These are phyloP conservation scores for Ustilago curta DNA, from an alignment of 1,284 basidiomycete species.

Conservation along the genomic window DNA sequence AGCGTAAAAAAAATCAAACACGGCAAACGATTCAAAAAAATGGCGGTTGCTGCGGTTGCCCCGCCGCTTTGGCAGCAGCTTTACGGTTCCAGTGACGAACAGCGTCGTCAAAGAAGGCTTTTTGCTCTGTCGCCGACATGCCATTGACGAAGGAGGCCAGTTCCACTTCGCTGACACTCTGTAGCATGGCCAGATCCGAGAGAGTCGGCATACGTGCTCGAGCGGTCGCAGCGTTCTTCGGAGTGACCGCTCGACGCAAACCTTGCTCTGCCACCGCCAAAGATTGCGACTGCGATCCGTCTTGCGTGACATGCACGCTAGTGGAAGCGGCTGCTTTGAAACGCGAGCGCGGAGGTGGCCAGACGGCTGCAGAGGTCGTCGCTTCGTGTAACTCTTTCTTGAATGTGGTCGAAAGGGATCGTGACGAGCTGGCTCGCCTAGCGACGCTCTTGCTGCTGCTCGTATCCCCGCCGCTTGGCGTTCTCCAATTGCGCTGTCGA, in stretches of 20 bases:
- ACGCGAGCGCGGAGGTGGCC: slow-evolving; percentile 30
- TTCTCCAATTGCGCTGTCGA: slow-evolving; percentile 7
- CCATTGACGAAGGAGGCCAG: slow-evolving; percentile 31
- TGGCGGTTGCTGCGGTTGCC: slow-evolving; percentile 19
- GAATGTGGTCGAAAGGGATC: slow-evolving; percentile 1
- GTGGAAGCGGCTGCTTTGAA: neutral
- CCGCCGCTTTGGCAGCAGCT: slow-evolving; percentile 12
- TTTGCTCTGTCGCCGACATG: slow-evolving; percentile 29
- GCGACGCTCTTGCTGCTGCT: neutral
- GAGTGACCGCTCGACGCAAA: slow-evolving; percentile 14
- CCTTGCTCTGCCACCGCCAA: slow-evolving; percentile 28
- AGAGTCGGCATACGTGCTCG: slow-evolving; percentile 15
- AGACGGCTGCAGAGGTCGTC: slow-evolving; percentile 6
- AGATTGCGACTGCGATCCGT: slow-evolving; percentile 20
- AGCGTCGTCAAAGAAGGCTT: slow-evolving; percentile 32
- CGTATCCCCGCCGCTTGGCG: neutral
- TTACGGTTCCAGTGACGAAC: slow-evolving; percentile 32
- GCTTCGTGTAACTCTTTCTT: neutral
- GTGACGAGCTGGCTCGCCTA: slow-evolving; percentile 3
- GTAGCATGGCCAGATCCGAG: slow-evolving; percentile 24
- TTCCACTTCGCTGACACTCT: slow-evolving; percentile 32
- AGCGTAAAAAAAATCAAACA: slow-evolving; percentile 6
- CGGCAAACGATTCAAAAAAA: slow-evolving; percentile 17
- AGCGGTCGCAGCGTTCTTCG: neutral
- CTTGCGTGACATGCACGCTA: slow-evolving; percentile 4